Evolutionary conservation across 257 asterid genomes (phyloP).

Genomic region (Nicotiana benthamiana): DNA sequence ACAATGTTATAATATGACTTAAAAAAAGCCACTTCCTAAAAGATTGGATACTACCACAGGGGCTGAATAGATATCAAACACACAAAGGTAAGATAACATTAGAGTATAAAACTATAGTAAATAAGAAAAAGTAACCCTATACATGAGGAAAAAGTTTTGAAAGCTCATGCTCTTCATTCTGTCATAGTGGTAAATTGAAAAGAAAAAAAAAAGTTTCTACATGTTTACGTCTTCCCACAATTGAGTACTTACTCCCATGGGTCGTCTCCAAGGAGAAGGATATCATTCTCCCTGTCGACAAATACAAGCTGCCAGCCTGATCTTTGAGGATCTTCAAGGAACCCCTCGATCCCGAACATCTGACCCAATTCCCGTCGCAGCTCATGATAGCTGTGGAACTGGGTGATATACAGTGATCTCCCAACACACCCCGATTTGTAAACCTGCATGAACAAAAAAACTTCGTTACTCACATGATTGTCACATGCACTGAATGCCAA

Average conservation of each 20-base stretch:
- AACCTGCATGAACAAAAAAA: slow-evolving; percentile 40
- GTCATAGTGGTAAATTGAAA: neutral
- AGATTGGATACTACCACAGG: neutral
- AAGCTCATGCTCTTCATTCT: neutral
- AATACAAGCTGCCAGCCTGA: slow-evolving; percentile 99
- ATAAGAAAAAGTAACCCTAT: neutral
- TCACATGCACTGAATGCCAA: neutral
- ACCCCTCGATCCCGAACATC: slow-evolving; percentile 88
- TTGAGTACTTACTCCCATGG: slow-evolving; percentile 85
- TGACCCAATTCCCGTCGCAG: slow-evolving; percentile 81
- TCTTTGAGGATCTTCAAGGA: slow-evolving; percentile 96
- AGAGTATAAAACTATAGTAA: neutral
- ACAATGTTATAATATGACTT: neutral
- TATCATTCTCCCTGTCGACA: slow-evolving; percentile 96
- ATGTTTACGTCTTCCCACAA: neutral
- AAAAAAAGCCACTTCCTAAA: neutral
- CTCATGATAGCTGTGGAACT: slow-evolving; percentile 93
- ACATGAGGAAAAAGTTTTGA: neutral
- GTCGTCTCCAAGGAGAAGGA: slow-evolving; percentile 99
- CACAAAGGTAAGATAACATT: neutral
- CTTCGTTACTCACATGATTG: neutral
- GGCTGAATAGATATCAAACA: neutral
- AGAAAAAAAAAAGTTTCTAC: neutral
- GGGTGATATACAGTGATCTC: slow-evolving; percentile 85
- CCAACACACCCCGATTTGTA: slow-evolving; percentile 81